Percentiles rank a stretch among this genome's conserved stretches.
phyloP scores from a whole-genome alignment of 2,329 filamentous ascomycete species.

The Botrytis hyacinthi region DNA sequence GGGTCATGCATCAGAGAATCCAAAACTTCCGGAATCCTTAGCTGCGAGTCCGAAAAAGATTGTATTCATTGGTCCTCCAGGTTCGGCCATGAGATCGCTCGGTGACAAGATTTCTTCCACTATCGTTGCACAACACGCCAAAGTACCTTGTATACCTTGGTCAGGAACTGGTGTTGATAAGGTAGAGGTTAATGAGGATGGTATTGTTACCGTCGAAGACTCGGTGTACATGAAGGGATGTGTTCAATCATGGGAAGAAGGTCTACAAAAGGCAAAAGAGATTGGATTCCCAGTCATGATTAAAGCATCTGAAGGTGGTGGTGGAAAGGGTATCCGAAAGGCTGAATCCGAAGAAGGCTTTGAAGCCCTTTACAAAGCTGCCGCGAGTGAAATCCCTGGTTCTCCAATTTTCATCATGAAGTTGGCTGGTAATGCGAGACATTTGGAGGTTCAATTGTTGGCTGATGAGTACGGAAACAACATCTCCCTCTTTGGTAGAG shows the following conservation, averaged over 20 bases:
- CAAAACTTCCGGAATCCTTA: constrained; percentile 91
- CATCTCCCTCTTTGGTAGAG: constrained; percentile 96
- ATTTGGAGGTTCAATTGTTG: constrained; percentile 95
- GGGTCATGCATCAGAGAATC: constrained; percentile 98
- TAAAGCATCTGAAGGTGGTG: constrained; percentile 99
- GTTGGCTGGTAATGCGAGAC: constrained; percentile 90
- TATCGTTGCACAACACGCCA: constrained; percentile 95
- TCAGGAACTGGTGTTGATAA: constrained; percentile 87
- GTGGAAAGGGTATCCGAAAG: constrained; percentile 98
- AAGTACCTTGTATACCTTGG: constrained; percentile 98
- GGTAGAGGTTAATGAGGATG: constrained; percentile 74
- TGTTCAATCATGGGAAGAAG: constrained; percentile 85
- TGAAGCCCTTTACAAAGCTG: constrained; percentile 84
- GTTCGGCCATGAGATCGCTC: constrained; percentile 96
- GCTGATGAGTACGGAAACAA: constrained; percentile 99
- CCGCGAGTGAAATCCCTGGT: constrained; percentile 94
- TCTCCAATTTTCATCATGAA: constrained; percentile 99
- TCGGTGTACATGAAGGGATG: constrained; percentile 87
- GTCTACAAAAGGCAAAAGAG: constrained; percentile 77
- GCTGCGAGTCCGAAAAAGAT: constrained; percentile 98
- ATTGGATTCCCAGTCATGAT: constrained; percentile 99
- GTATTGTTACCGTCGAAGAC: constrained; percentile 89
- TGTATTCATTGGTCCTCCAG: constrained; percentile 96
- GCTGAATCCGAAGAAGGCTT: constrained; percentile 84
- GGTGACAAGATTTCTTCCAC: constrained; percentile 99